Conservation (phyloP, 805 yeast genomes). For the Brettanomyces anomalus region DNA sequence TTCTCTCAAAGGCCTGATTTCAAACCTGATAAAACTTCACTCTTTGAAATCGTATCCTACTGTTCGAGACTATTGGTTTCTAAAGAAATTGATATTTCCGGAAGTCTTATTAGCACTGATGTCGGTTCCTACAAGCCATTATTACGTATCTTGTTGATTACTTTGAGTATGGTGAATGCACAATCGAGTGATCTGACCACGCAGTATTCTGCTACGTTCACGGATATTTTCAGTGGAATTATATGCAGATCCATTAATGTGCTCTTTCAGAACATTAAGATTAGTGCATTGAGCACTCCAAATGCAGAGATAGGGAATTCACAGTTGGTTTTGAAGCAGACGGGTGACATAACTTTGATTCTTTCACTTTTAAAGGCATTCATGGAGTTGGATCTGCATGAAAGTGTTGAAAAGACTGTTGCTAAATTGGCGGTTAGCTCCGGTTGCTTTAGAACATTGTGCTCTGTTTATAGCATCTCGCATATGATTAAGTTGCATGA, state of each 20-base stretch:
- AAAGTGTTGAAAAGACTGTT: constrained; percentile 38
- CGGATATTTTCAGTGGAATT: constrained; percentile 51
- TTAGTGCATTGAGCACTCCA: constrained; percentile 38
- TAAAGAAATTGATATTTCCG: constrained; percentile 37
- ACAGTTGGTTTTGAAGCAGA: constrained; percentile 34
- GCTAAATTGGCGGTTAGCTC: constrained; percentile 44
- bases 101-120: constrained; percentile 30
- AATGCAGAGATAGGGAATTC: constrained; percentile 27
- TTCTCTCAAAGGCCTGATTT: constrained; percentile 24
- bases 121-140: constrained; percentile 45
- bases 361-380: constrained; percentile 57
- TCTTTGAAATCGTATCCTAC: constrained; percentile 34
- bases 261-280: constrained; percentile 49
- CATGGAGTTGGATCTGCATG: constrained; percentile 38
- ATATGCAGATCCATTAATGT: constrained; percentile 59
- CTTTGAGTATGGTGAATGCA: constrained; percentile 31
- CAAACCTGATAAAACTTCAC: constrained; percentile 25
- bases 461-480: constrained; percentile 60
- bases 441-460: constrained; percentile 53
- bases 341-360: constrained; percentile 58
- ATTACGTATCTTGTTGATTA: constrained; percentile 46
- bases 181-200: constrained; percentile 31
- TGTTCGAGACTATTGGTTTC: constrained; percentile 40
- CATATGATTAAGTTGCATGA: constrained; percentile 50
- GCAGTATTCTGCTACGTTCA: constrained; percentile 41